Evolutionary conservation across 805 yeast species (phyloP).

Genomic region (Sugiyamaella americana): DNA sequence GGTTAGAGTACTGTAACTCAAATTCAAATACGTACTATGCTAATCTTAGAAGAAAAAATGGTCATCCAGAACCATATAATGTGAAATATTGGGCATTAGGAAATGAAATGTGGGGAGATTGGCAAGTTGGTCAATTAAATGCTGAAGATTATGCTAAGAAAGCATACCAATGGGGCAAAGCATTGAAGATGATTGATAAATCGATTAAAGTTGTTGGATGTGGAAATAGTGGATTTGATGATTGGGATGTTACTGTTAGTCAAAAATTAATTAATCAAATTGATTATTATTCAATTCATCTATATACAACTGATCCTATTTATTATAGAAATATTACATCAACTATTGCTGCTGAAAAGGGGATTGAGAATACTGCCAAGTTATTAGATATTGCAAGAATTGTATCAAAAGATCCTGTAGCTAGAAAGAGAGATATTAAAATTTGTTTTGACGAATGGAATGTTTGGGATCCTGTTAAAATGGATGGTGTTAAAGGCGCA

Average conservation of each 20-base stretch:
- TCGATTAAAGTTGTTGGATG: slow-evolving; percentile 28
- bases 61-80: slow-evolving; percentile 32
- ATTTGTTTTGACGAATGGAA: slow-evolving; percentile 36
- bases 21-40: slow-evolving; percentile 33
- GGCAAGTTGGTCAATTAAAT: slow-evolving; percentile 34
- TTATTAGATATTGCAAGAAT: slow-evolving; percentile 30
- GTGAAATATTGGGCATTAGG: slow-evolving; percentile 37
- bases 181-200: slow-evolving; percentile 31
- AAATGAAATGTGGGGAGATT: slow-evolving; percentile 35
- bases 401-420: slow-evolving; percentile 3
- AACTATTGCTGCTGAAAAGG: slow-evolving; percentile 33
- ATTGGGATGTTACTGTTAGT: slow-evolving; percentile 31
- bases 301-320: slow-evolving; percentile 29
- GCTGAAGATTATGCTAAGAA: slow-evolving; percentile 29
- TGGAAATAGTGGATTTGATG: slow-evolving; percentile 30
- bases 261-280: slow-evolving; percentile 26
- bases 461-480: slow-evolving; percentile 33
- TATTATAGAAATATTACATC: slow-evolving; percentile 28
- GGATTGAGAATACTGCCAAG: slow-evolving; percentile 28
- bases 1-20: slow-evolving; percentile 35
- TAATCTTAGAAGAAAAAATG: slow-evolving; percentile 32
- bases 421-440: slow-evolving; percentile 17
- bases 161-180: slow-evolving; percentile 35
- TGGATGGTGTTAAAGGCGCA: slow-evolving; percentile 31
- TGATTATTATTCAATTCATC: slow-evolving; percentile 32